Evolutionary conservation across 78 protist genomes (phyloP), one percentile per base, ranked within the genome.

Genomic region (Tieghemostelium lacteum): DNA sequence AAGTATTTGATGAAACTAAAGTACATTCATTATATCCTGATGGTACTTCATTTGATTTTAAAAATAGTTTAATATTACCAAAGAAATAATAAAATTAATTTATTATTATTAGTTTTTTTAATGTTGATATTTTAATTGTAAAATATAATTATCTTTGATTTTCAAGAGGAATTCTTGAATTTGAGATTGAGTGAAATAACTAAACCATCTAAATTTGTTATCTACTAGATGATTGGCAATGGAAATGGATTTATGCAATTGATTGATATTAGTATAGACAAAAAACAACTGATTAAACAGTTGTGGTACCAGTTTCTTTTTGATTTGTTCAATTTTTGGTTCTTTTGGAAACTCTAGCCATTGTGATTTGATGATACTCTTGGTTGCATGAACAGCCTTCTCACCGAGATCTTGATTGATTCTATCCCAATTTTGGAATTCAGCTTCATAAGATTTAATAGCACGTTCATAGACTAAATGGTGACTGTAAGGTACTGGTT

Each of bases 21-120:
- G 26, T 14, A 0, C 52, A 31, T 69, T 76, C 66, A 45, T 26
- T 86, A 12, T 77, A 73, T 66, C 93, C 93, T 6, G 93, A 86
- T 73, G 93, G 93, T 20, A 86, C 85, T 37, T 75, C 87, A 28
- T 75, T 86, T 40, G 93, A 86, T 66, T 14, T 86, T 19, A 42
- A 6, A 45, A 45, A 65, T 57, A 60, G 73, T 36, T 39, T 73
- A 63, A 65, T 73, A 24, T 52, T 86, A 29, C 69, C 60, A 26
- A 73, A 86, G 55, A 73, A 75, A 71, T 33, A 70, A 70, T 31
- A 31, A 20, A 50, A 31, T 49, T 49, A 70, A 14, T 10, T 14
- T 45, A 45, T 45, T 45, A 45, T 45, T 45, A n/a, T n/a, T n/a
- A n/a, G n/a, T n/a, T n/a, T n/a, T n/a, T n/a, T n/a, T n/a, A n/a